These are phyloP conservation scores for Podospora australis DNA, from an alignment of 495 filamentous ascomycete species.

Conservation along the genomic window DNA sequence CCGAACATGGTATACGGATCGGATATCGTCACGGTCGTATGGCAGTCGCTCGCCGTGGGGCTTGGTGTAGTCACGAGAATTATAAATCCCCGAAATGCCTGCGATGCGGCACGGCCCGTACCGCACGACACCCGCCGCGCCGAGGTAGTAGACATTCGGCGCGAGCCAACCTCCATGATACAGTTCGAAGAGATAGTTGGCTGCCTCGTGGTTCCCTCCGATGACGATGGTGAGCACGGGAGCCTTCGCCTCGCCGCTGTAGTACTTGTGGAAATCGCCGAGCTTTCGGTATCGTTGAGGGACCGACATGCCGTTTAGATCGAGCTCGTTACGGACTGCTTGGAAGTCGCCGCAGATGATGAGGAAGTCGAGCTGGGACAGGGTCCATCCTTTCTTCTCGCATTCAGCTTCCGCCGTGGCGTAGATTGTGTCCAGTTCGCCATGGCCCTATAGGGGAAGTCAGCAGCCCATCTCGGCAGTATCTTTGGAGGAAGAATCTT, in stretches of 20 bases:
- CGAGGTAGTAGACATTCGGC: slow-evolving; percentile 93
- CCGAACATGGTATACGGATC: slow-evolving; percentile 77
- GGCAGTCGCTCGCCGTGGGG: slow-evolving; percentile 82
- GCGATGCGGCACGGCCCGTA: slow-evolving; percentile 79
- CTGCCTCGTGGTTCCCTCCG: slow-evolving; percentile 91
- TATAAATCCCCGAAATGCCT: slow-evolving; percentile 92
- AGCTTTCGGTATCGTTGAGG: slow-evolving; percentile 76
- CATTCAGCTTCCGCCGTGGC: slow-evolving; percentile 58
- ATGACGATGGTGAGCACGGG: slow-evolving; percentile 89
- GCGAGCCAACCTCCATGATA: slow-evolving; percentile 97
- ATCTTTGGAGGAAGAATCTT: not conserved
- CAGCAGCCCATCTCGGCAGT: slow-evolving; percentile 16
- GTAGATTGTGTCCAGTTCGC: slow-evolving; percentile 85
- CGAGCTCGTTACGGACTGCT: slow-evolving; percentile 80
- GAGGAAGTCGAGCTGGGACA: slow-evolving; percentile 70
- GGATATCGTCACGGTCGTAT: slow-evolving; percentile 64
- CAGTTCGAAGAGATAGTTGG: slow-evolving; percentile 78
- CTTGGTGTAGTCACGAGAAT: slow-evolving; percentile 72
- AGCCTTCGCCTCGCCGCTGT: slow-evolving; percentile 66
- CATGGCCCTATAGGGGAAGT: slow-evolving; percentile 81
- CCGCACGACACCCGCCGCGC: slow-evolving; percentile 79
- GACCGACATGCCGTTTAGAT: slow-evolving; percentile 80
- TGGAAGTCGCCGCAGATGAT: slow-evolving; percentile 89
- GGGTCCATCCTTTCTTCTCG: slow-evolving; percentile 61
- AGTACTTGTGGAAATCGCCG: slow-evolving; percentile 89